A percentile compares a stretch with the other conserved stretches of the same genome.
Evolutionary conservation across 768 basidiomycete species (phyloP).

Genomic region (Termitomyces sp.): DNA sequence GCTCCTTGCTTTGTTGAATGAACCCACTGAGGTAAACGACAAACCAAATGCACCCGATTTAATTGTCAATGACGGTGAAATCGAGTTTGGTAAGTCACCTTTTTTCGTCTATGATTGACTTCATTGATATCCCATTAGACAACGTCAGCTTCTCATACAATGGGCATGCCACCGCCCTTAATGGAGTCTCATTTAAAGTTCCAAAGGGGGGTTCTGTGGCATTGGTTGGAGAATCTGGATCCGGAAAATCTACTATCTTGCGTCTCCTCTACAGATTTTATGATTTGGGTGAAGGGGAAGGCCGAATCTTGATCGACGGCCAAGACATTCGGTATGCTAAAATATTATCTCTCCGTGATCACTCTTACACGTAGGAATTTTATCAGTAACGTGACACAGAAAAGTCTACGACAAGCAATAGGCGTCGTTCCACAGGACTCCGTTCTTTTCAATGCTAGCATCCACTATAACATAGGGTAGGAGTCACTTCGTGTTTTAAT

Average conservation of each 20-base stretch:
- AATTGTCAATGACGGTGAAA: conserved; percentile 65
- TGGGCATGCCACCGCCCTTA: conserved; percentile 59
- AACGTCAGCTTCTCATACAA: conserved; percentile 89
- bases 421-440: conserved; percentile 90
- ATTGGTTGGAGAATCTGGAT: conserved; percentile 79
- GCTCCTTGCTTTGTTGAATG: conserved; percentile 73
- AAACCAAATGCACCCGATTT: conserved; percentile 71
- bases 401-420: conserved; percentile 71
- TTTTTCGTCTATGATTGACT: neutral
- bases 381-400: conserved; percentile 72
- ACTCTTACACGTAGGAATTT: neutral
- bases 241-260: conserved; percentile 80
- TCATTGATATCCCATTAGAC: conserved; percentile 35
- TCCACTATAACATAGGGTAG: conserved; percentile 70
- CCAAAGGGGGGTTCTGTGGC: conserved; percentile 86
- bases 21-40: conserved; percentile 83
- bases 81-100: conserved; percentile 70
- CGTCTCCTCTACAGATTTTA: conserved; percentile 93
- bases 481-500: conserved; percentile 7
- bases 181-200: conserved; percentile 82
- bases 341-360: neutral
- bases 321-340: conserved; percentile 61
- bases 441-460: conserved; percentile 66
- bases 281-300: conserved; percentile 75
- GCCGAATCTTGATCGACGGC: conserved; percentile 79